A percentile compares a stretch with the other conserved stretches of the same genome.
phyloP scores from a whole-genome alignment of 2,329 filamentous ascomycete genomes.

The Fusarium pilosicola region DNA sequence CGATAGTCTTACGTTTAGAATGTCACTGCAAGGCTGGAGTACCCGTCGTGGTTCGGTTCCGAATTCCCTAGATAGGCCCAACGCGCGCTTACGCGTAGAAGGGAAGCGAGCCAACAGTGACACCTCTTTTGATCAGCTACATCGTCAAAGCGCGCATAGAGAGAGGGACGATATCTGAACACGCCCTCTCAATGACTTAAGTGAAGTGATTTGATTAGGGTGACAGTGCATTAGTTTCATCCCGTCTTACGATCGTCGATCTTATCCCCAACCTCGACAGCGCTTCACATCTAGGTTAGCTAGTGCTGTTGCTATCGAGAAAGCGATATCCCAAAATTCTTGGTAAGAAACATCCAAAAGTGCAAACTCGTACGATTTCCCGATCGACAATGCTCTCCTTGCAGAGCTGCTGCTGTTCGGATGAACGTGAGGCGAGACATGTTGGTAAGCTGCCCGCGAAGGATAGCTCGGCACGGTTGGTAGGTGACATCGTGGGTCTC shows the following conservation, averaged over 20 bases:
- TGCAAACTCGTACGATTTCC: background rate
- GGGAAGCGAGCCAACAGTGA: background rate
- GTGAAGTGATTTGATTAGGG: background rate
- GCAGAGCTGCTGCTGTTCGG: background rate
- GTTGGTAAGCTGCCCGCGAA: background rate
- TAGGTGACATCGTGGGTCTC: conserved; percentile 13
- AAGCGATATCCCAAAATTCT: background rate
- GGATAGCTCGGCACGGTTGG: background rate
- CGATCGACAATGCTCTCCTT: background rate
- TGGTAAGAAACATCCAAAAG: background rate
- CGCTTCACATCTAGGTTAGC: background rate
- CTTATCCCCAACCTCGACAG: background rate
- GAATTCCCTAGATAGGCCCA: background rate
- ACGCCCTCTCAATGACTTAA: background rate
- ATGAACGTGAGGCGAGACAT: background rate
- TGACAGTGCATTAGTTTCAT: conserved; percentile 6
- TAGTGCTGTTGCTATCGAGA: background rate
- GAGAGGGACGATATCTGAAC: background rate
- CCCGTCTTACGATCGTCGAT: background rate
- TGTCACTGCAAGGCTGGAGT: background rate
- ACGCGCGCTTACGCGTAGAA: background rate
- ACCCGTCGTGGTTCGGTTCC: background rate
- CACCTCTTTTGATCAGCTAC: background rate
- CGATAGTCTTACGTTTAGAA: background rate
- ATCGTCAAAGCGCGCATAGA: background rate